Conservation (phyloP, 495 filamentous ascomycete species). For the Astrocystis sublimbata region DNA sequence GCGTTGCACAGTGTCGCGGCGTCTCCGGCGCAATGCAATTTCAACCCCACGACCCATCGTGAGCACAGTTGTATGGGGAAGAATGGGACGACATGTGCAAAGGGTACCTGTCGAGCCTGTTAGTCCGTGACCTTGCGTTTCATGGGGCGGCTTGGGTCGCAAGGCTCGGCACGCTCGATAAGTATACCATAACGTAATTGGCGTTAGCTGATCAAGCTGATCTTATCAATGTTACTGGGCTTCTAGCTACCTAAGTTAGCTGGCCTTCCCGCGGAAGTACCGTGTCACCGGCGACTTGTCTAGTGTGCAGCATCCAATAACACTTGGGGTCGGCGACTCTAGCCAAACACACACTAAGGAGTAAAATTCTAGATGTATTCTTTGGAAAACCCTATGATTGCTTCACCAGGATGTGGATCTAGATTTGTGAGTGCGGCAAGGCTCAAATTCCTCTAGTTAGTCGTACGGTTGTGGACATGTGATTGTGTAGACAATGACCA, state of each 20-base stretch:
- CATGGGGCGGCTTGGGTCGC: neutral
- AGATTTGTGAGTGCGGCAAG: neutral
- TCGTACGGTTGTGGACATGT: slow-evolving; percentile 3
- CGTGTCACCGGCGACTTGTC: neutral
- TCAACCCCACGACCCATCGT: slow-evolving; percentile 16
- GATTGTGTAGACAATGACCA: neutral
- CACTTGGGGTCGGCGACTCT: neutral
- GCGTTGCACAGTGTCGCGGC: slow-evolving; percentile 6
- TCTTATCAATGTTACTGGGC: neutral
- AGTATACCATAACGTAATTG: too few species aligned
- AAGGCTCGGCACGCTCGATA: too few species aligned
- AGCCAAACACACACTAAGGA: neutral
- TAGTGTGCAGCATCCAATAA: too few species aligned
- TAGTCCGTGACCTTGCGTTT: too few species aligned
- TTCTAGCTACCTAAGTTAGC: too few species aligned
- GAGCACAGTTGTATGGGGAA: neutral
- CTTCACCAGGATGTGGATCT: slow-evolving; percentile 10
- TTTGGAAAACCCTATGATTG: slow-evolving; percentile 1
- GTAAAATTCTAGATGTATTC: neutral
- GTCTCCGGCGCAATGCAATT: slow-evolving; percentile 12
- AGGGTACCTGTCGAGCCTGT: too few species aligned
- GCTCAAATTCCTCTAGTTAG: neutral
- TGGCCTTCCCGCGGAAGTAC: neutral
- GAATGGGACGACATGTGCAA: neutral
- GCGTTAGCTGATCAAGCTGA: neutral